Evolutionary conservation across 257 asterid species (phyloP), one percentile per base, ranked within the genome.

Genomic region (Cynanchum wilfordii): DNA sequence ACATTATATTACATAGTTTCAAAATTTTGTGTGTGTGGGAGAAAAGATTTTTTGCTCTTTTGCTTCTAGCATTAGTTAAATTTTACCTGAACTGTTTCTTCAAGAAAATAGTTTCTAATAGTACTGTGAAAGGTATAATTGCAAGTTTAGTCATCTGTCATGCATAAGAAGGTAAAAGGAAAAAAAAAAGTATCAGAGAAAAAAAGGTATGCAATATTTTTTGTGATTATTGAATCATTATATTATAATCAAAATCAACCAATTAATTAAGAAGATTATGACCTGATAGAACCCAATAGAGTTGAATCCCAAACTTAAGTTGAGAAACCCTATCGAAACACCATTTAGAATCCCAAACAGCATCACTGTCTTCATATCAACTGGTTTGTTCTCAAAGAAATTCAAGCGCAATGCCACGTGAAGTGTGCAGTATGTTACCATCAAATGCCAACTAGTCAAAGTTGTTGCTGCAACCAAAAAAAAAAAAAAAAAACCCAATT

Each of bases 201-300:
- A 30, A 4, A 64, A 64, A 64, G 29, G 20, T 36, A 17, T 64
- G 69, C 69, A 36, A 19, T 42, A 42, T 42, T 36, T 64, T 3
- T 5, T 1, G 17, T 36, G 44, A 38, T 10, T 58, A 0, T 49
- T 10, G 19, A 50, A 50, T 15, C 55, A 8, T 47, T 47, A 2
- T 2, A 47, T 7, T 10, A 11, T 47, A 0, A 47, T 47, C n/a
- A n/a, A n/a, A n/a, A n/a, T n/a, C n/a, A n/a, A n/a, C n/a, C n/a
- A n/a, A n/a, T n/a, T n/a, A 33, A 33, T 0, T 5, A 33, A 45
- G 9, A 33, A 22, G 38, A 65, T 11, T 2, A 54, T 8, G 9
- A 92, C 98, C 96, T 92, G 98, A 49, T 92, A 92, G 83, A 92
- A 90, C 11, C 98, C 98, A 68, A 92, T 89, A 72, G 98, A 92